Percentiles rank a stretch among this genome's conserved stretches.
phyloP scores from a whole-genome alignment of 148 eudicot genomes.

The Diospyros kaki region DNA sequence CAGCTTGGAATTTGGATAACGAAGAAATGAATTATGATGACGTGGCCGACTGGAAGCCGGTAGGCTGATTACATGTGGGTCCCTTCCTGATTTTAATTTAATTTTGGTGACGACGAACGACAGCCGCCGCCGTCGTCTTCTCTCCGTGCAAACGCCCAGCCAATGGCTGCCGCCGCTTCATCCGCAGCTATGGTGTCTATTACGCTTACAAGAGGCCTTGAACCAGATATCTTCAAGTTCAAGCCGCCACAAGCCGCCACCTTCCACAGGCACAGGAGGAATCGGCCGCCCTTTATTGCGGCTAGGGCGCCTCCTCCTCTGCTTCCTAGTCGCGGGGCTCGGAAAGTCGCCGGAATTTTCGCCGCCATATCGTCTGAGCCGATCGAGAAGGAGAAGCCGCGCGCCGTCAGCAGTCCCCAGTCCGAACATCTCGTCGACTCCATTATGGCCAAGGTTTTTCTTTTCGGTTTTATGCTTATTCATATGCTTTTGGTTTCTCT shows the following conservation, averaged over 20 bases:
- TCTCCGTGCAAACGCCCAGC: neutral
- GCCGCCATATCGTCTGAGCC: slow-evolving; percentile 42
- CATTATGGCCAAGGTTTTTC: slow-evolving; percentile 43
- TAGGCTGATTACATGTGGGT: neutral
- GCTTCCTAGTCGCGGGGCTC: neutral
- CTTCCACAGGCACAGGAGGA: neutral
- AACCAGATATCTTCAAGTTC: neutral
- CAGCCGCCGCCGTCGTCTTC: neutral
- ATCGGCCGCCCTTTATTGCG: neutral
- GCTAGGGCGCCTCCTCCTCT: neutral
- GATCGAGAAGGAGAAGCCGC: slow-evolving; percentile 14
- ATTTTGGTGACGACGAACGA: too few relatives aligned
- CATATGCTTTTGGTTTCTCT: neutral
- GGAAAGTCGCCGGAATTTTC: slow-evolving; percentile 9
- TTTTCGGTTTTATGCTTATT: neutral
- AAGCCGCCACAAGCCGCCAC: neutral
- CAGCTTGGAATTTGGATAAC: neutral
- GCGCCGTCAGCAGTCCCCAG: neutral
- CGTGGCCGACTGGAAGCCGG: neutral
- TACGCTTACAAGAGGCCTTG: neutral
- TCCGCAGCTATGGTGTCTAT: neutral
- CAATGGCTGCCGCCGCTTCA: slow-evolving; percentile 15
- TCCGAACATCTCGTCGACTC: slow-evolving; percentile 42
- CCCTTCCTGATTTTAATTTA: neutral
- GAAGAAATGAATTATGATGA: neutral